Base-by-base conservation (phyloP, 1,284 basidiomycete genomes). In the Microbotryum lychnidis-dioicae region DNA sequence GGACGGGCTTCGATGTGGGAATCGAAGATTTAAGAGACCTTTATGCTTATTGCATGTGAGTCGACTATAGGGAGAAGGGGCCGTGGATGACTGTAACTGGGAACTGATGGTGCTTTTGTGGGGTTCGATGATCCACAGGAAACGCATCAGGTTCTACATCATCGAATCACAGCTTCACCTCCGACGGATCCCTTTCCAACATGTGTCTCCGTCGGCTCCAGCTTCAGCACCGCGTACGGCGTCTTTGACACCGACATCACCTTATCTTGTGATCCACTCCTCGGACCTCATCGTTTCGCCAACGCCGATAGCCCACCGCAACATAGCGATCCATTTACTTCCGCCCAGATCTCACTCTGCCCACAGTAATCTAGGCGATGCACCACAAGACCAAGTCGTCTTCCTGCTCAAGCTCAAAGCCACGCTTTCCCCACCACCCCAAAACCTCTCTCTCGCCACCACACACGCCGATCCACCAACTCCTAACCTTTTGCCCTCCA, bases 111-210 rank as follows among this genome's bases (percentile, higher is more conserved):
- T 29, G 37, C 20, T 42, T 29, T 14, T 16, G 12, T 10, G 6
- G n/a, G n/a, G 20, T 4, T 21, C 44, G 20, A 44, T 47, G 48
- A 31, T 58, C 25, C 69, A 91, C 69, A 91, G 89, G 70, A 91
- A 91, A 10, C 85, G 91, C 9, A 87, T 93, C n/a, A 86, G 89
- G 20, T 89, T 90, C 73, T 86, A 84, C 64, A 89, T 86, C 69
- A 84, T 97, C 57, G 90, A 96, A 74, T 80, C 84, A 60, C 91
- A 94, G 75, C 83, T 97, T 72, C 90, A 90, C 73, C 76, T 83
- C 42, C 85, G 87, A 20, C 81, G 80, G 16, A 91, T 96, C 60
- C 84, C 87, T 0, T 92, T 85, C 72, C 37, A 42, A 82, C 80
- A 2, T 82, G 87, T 57, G 85, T 90, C 69, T 84, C 83, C 69